Evolutionary conservation across 192 early-diverging fungal genomes (phyloP), one percentile per base, ranked within the genome.

Genomic region (Coemansia sp.): DNA sequence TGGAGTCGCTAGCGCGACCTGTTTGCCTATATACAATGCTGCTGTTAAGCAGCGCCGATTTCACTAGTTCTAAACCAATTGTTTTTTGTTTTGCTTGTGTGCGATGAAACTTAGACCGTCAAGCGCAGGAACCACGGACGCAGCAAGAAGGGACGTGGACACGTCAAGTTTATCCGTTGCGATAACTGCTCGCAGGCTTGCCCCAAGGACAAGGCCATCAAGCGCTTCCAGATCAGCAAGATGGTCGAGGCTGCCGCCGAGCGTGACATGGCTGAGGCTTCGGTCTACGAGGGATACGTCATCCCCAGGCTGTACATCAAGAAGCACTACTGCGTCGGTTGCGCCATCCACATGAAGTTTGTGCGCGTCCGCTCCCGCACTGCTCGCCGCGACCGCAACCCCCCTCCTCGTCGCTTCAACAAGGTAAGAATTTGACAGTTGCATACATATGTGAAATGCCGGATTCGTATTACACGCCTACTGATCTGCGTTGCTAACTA

Each of bases 131-230:
- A 97, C 85, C 91, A 96, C 88, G 96, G 97, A 89, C 95, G 98
- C 80, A 93, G 90, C 92, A 99, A 99, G 93, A 87, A 94, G 84
- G 96, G 96, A 64, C 95, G 98, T 86, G 98, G 98, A 78, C 95
- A 97, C 91, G 92, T 93, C 79, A 94, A 93, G 87, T 90, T 90
- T 75, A 93, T 98, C 78, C 93, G 96, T 72, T 98, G 98, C 92
- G 92, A 92, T 84, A 99, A 99, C 95, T 99, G 98, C 86, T 89
- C 90, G 72, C 93, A 96, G 84, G 95, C 93, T 79, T 92, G 93
- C 64, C 94, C 96, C 74, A 95, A 95, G 94, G 98, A 99, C 88
- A 99, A 99, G 93, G 94, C 98, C 76, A 96, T 99, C 89, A 99
- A 99, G 93, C 88, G 98, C 57, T 95, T 97, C 89, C 88, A 92